Percentiles rank a stretch among this genome's conserved stretches.
phyloP scores from a whole-genome alignment of 352 stramenopile species.

The Pythium scleroteichum region DNA sequence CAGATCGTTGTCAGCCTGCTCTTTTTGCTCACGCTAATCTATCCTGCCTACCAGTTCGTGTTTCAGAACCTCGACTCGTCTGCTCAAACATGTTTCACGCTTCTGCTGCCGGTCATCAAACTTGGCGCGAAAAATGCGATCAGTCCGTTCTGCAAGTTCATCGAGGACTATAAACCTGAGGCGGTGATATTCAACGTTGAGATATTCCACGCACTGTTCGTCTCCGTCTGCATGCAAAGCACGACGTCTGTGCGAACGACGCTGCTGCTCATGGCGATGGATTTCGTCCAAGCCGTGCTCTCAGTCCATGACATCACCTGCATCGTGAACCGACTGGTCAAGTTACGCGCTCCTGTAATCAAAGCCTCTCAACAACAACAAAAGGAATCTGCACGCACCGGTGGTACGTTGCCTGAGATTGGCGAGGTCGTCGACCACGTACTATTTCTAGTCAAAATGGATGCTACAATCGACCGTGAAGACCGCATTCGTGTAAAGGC shows the following conservation, averaged over 20 bases:
- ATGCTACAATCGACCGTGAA: no score
- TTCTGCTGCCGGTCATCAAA: conserved; percentile 44
- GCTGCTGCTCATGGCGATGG: conserved; percentile 7
- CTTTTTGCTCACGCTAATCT: conserved; percentile 14
- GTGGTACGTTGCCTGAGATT: no score
- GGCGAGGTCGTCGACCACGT: no score
- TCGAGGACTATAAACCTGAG: conserved; percentile 35
- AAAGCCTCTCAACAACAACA: no score
- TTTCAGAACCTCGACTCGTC: conserved; percentile 15
- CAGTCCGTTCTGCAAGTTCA: conserved; percentile 17
- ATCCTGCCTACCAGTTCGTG: conserved; percentile 14
- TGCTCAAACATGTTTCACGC: conserved; percentile 11
- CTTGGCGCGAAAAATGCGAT: conserved; percentile 40
- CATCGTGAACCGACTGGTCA: neutral
- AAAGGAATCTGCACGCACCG: no score
- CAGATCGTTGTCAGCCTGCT: conserved; percentile 10
- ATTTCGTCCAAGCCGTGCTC: conserved; percentile 3
- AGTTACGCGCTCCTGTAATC: neutral
- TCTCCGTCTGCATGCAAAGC: conserved; percentile 21
- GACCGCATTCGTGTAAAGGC: no score
- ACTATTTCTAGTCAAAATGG: no score
- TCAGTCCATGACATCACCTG: conserved; percentile 6
- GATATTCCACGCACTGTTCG: conserved; percentile 22
- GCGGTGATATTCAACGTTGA: conserved; percentile 21
- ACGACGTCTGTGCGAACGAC: neutral